phyloP scores from a whole-genome alignment of 768 basidiomycete genomes.

The Termitomyces sp. region DNA sequence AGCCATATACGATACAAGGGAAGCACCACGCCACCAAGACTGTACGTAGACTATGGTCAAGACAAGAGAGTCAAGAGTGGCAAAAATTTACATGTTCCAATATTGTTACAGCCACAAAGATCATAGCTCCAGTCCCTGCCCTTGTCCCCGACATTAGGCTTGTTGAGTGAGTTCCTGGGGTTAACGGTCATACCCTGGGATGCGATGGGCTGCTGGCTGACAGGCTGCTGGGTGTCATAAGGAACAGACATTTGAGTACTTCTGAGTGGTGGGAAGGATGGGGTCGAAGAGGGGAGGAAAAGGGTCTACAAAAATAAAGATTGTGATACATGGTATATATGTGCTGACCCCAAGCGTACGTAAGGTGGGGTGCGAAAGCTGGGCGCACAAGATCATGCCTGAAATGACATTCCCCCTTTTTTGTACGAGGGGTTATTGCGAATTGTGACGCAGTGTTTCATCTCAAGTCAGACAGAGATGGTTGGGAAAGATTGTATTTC shows the following conservation, averaged over 20 bases:
- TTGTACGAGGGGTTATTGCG: too few species aligned
- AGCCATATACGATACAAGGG: constrained; percentile 27
- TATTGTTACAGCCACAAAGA: constrained; percentile 18
- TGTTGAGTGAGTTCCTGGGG: constrained; percentile 25
- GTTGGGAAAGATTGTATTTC: too few species aligned
- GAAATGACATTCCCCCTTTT: too few species aligned
- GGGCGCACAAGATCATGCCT: too few species aligned
- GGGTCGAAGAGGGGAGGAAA: background rate
- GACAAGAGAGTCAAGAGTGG: background rate
- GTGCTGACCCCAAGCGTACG: too few species aligned
- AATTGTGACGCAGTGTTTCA: too few species aligned
- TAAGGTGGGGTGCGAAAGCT: too few species aligned
- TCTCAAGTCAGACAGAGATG: too few species aligned
- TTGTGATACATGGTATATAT: too few species aligned
- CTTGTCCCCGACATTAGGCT: constrained; percentile 17
- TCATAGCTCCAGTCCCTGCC: constrained; percentile 28
- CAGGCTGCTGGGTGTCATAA: background rate
- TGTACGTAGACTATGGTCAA: constrained; percentile 6
- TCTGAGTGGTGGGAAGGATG: background rate
- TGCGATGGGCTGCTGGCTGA: constrained; percentile 16
- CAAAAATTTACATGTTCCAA: constrained; percentile 19
- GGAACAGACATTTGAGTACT: background rate
- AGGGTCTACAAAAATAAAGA: too few species aligned
- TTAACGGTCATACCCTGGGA: constrained; percentile 16
- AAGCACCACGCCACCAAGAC: constrained; percentile 29